phyloP scores from a whole-genome alignment of 371 early-diverging fungal genomes.

The Mucor saturninus region DNA sequence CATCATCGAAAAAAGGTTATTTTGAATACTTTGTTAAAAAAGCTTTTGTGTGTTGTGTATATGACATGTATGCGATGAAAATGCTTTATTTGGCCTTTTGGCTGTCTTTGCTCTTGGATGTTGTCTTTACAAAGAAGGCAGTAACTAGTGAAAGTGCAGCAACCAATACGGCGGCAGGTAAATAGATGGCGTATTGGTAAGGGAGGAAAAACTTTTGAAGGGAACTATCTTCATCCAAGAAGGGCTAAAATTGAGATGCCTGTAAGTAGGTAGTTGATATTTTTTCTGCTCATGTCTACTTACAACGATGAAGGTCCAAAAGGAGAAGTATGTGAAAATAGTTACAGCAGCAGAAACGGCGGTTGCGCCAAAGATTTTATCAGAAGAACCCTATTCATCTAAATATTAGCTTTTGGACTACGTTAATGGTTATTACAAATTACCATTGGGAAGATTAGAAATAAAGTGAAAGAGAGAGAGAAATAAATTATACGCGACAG shows the following conservation, averaged over 20 bases:
- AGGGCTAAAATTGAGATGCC: conserved; percentile 63
- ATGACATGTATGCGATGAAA: background rate
- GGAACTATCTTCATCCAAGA: conserved; percentile 76
- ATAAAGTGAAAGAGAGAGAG: background rate
- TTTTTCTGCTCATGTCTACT: background rate
- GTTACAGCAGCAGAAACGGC: conserved; percentile 69
- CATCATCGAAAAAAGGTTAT: background rate
- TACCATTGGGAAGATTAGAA: background rate
- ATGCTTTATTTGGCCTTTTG: conserved; percentile 35
- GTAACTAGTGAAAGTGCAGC: conserved; percentile 72
- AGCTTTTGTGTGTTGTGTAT: background rate
- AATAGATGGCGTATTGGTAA: conserved; percentile 80
- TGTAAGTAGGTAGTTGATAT: background rate
- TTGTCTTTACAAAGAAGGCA: conserved; percentile 77
- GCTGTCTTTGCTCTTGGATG: conserved; percentile 76
- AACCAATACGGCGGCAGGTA: conserved; percentile 80
- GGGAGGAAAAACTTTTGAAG: conserved; percentile 78
- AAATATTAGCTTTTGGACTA: no score
- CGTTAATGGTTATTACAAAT: background rate
- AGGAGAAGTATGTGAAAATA: conserved; percentile 85
- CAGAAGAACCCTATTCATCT: conserved; percentile 49
- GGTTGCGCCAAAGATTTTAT: conserved; percentile 80
- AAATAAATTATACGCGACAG: background rate
- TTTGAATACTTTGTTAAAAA: no score
- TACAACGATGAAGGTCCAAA: conserved; percentile 87